Percentiles rank a stretch among this genome's conserved stretches.
phyloP scores from a whole-genome alignment of 495 filamentous ascomycete genomes.

The Schizothecium vesticola region DNA sequence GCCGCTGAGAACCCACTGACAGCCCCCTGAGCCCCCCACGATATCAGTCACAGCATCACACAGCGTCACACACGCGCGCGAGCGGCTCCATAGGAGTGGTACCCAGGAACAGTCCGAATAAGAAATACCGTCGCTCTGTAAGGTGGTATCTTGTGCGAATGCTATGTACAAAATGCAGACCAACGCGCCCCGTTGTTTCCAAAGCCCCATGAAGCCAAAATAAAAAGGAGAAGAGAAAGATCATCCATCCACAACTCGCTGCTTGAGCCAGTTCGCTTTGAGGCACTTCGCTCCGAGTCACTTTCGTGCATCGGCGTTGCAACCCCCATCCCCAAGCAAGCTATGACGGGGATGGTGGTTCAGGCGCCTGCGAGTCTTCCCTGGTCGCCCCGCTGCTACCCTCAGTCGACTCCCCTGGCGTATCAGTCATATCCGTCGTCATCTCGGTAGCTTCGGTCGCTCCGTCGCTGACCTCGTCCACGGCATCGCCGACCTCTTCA shows the following conservation, averaged over 20 bases:
- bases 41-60: not conserved
- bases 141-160: slow-evolving; percentile 7
- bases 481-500: slow-evolving; percentile 18
- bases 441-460: not conserved
- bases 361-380: not conserved
- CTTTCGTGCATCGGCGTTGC: not conserved
- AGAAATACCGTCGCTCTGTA: not conserved
- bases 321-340: not conserved
- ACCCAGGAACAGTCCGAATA: not conserved
- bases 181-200: not conserved
- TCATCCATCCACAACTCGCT: not conserved
- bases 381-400: not conserved
- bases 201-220: not conserved
- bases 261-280: not conserved
- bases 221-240: not conserved
- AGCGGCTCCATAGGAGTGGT: not conserved
- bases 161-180: not conserved
- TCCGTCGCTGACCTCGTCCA: slow-evolving; percentile 22
- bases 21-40: not conserved
- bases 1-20: not conserved
- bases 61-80: not conserved
- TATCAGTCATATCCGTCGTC: not conserved
- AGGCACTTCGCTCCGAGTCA: not conserved
- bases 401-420: not conserved
- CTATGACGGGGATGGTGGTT: not conserved